A percentile compares a stretch with the other conserved stretches of the same genome.
phyloP scores from a whole-genome alignment of 106 monocot species.

The Narthecium ossifragum region DNA sequence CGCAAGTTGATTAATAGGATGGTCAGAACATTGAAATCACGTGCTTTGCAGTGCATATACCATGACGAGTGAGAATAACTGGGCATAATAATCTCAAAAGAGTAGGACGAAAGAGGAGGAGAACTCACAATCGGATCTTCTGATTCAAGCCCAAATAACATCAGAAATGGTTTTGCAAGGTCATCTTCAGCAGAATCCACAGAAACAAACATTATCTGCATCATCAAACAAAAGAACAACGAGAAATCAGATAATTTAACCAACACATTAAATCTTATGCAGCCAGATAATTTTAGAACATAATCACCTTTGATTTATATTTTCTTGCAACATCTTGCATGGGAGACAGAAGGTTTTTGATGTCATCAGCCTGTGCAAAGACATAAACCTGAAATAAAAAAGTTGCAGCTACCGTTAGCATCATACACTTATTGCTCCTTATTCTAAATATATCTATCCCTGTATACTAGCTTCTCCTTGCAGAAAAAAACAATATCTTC shows the following conservation, averaged over 20 bases:
- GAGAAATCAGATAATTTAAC: too few species aligned
- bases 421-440: too few species aligned
- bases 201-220: slow-evolving; percentile 89
- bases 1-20: too few species aligned
- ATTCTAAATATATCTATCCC: too few species aligned
- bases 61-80: too few species aligned
- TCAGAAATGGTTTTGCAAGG: slow-evolving; percentile 93
- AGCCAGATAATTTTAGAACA: too few species aligned
- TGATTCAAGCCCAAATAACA: slow-evolving; percentile 75
- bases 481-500: too few species aligned
- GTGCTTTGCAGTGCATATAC: too few species aligned
- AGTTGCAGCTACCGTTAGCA: neutral
- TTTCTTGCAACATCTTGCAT: slow-evolving; percentile 69
- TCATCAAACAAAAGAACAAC: neutral
- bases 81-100: too few species aligned
- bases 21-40: too few species aligned
- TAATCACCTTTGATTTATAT: slow-evolving; percentile 67
- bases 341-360: slow-evolving; percentile 22
- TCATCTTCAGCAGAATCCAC: slow-evolving; percentile 81
- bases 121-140: slow-evolving; percentile 64
- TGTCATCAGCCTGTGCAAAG: slow-evolving; percentile 70
- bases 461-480: too few species aligned
- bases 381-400: slow-evolving; percentile 59
- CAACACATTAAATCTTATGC: too few species aligned
- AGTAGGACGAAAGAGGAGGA: neutral